Conservation (phyloP, 1,139 yeast species). For the Blastobotrys illinoisensis region DNA sequence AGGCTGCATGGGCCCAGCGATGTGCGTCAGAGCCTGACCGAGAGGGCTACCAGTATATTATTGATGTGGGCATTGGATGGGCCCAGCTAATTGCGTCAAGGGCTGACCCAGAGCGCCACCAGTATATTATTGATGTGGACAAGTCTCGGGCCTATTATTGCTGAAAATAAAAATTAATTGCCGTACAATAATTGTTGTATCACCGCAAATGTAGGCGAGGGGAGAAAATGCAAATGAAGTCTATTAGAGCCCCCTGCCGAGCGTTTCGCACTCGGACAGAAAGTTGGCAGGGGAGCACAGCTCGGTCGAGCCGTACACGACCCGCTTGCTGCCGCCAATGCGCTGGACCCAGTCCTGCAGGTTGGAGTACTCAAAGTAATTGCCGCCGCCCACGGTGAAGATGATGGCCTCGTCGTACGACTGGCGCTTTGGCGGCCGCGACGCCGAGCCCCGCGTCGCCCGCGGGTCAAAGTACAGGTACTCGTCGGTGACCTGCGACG, state of each 20-base stretch:
- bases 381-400: constrained; percentile 95
- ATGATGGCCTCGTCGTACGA: constrained; percentile 76
- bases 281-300: constrained; percentile 74
- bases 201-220: too few species aligned
- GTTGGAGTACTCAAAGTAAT: constrained; percentile 87
- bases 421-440: constrained; percentile 84
- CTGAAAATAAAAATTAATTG: too few species aligned
- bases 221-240: background rate
- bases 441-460: constrained; percentile 76
- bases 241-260: constrained; percentile 37
- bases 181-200: too few species aligned
- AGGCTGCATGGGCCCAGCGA: too few species aligned
- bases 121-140: too few species aligned
- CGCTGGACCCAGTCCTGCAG: constrained; percentile 77
- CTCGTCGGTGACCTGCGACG: constrained; percentile 59
- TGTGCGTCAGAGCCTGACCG: too few species aligned
- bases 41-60: too few species aligned
- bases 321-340: constrained; percentile 36
- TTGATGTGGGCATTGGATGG: too few species aligned
- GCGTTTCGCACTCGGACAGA: constrained; percentile 60
- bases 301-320: constrained; percentile 84
- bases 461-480: constrained; percentile 88
- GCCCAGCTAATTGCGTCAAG: too few species aligned
- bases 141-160: too few species aligned
- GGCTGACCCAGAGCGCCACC: too few species aligned